Conservation (phyloP, 73 alveolate species). For the Paramecium octaurelia region DNA sequence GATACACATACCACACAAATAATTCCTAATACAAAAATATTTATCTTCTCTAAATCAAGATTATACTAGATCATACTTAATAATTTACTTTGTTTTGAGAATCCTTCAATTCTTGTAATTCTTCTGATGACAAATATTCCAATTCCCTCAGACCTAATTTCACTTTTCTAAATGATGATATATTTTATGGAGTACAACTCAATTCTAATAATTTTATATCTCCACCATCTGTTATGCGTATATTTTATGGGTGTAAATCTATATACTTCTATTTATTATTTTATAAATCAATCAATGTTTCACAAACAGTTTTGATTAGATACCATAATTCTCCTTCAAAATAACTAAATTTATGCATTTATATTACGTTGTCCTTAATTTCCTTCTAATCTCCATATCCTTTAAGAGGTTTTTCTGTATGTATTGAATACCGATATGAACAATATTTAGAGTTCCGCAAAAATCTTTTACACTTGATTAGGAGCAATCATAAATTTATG, state of each 20-base stretch:
- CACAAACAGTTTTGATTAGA: not conserved
- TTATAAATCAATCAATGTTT: not conserved
- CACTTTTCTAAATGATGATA: not conserved
- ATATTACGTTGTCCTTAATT: not conserved
- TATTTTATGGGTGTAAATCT: constrained; percentile 27
- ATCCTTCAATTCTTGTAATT: not conserved
- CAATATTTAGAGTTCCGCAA: not conserved
- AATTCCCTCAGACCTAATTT: not conserved
- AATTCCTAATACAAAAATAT: not conserved
- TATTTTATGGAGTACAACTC: not conserved
- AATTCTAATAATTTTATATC: constrained; percentile 5
- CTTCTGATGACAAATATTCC: constrained; percentile 42
- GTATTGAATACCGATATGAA: constrained; percentile 10
- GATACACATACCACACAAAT: not conserved
- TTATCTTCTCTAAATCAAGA: not conserved
- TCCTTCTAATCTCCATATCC: constrained; percentile 9
- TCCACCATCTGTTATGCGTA: constrained; percentile 14
- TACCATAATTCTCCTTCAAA: constrained; percentile 37
- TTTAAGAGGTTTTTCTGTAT: not conserved
- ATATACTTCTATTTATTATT: not conserved
- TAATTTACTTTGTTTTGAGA: not conserved
- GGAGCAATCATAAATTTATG: not conserved
- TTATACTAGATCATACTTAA: not conserved
- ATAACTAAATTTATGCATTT: not conserved
- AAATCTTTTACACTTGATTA: constrained; percentile 24